Conservation (phyloP, 345 rosid genomes). For the Murraya koenigii region DNA sequence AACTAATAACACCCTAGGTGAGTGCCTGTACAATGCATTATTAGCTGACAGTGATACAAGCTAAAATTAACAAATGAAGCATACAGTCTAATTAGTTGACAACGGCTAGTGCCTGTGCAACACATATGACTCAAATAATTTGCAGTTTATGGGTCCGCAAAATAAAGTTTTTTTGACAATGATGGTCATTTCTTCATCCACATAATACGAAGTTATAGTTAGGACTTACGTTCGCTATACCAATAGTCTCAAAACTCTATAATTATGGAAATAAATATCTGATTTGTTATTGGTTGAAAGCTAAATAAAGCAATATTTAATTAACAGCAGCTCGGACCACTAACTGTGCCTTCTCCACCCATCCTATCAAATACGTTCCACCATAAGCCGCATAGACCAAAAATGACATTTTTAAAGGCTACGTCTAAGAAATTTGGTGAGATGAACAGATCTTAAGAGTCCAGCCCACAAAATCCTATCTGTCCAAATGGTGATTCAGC, state of each 20-base stretch:
- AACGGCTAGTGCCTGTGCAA: background rate
- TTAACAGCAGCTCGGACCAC: background rate
- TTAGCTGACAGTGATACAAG: too few relatives aligned
- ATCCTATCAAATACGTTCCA: background rate
- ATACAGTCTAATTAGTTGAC: background rate
- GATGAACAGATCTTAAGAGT: background rate
- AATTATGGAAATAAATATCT: background rate
- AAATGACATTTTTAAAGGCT: background rate
- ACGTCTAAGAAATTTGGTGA: background rate
- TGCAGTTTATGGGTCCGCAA: background rate
- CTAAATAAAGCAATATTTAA: background rate
- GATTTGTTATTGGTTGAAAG: background rate
- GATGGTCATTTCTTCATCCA: background rate
- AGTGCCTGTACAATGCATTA: too few relatives aligned
- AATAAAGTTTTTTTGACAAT: background rate
- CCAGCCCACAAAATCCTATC: background rate
- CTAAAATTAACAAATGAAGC: background rate
- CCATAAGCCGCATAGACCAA: background rate
- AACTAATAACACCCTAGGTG: too few relatives aligned
- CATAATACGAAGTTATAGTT: background rate
- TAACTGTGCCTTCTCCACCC: background rate
- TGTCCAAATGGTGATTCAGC: background rate
- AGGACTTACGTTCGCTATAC: background rate
- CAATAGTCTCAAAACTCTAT: background rate
- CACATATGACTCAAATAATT: background rate